Percentiles rank a stretch among this genome's conserved stretches.
Conservation (phyloP, 495 filamentous ascomycete species). For the Podospora pseudopauciseta region DNA sequence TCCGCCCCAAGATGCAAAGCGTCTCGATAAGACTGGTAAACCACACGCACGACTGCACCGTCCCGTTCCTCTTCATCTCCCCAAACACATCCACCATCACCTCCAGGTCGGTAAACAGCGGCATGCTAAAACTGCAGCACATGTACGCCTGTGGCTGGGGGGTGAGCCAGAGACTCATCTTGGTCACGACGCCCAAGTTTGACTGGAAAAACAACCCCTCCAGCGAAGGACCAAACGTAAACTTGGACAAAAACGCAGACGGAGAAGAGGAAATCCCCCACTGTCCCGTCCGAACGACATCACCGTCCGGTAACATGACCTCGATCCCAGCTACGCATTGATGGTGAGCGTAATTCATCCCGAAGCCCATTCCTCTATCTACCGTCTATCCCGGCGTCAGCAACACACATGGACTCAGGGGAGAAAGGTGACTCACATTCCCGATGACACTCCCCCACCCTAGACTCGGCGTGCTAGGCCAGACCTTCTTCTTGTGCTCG, state of each 20-base stretch:
- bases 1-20: slow-evolving; percentile 44
- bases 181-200: slow-evolving; percentile 50
- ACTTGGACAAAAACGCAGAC: slow-evolving; percentile 44
- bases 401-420: background rate
- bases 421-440: slow-evolving; percentile 36
- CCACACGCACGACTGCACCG: slow-evolving; percentile 39
- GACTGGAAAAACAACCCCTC: slow-evolving; percentile 50
- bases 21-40: slow-evolving; percentile 47
- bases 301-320: slow-evolving; percentile 47
- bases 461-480: slow-evolving; percentile 53
- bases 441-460: slow-evolving; percentile 57
- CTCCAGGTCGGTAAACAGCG: slow-evolving; percentile 44
- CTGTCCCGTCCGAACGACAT: slow-evolving; percentile 49
- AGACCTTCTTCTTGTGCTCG: slow-evolving; percentile 47
- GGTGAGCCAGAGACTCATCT: slow-evolving; percentile 46
- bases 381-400: slow-evolving; percentile 29
- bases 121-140: slow-evolving; percentile 48
- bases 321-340: slow-evolving; percentile 48
- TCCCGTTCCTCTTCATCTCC: slow-evolving; percentile 37
- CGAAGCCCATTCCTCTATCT: slow-evolving; percentile 45
- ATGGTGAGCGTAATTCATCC: slow-evolving; percentile 48
- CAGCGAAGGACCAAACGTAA: slow-evolving; percentile 46
- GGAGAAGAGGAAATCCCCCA: slow-evolving; percentile 44
- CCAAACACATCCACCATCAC: slow-evolving; percentile 40
- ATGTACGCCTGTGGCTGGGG: slow-evolving; percentile 49